Percentiles rank a stretch among this genome's conserved stretches.
These are phyloP conservation scores for Colletotrichum sp. DNA, from an alignment of 2,329 filamentous ascomycete species.

Conservation along the genomic window DNA sequence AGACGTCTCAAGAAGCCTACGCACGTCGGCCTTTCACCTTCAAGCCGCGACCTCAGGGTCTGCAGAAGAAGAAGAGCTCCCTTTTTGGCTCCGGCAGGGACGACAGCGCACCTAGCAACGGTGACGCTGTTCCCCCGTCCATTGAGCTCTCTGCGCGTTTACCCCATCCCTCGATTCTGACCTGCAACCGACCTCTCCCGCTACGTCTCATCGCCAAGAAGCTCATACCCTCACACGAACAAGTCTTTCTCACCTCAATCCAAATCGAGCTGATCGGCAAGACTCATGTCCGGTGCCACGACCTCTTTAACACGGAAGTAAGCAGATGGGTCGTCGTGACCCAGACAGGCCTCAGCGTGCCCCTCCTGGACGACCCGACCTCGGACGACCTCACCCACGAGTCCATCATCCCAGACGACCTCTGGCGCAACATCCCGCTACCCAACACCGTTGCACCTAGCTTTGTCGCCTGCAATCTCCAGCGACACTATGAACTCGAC, in stretches of 20 bases:
- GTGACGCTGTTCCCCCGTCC: constrained; percentile 58
- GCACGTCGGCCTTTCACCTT: constrained; percentile 74
- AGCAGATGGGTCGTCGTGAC: constrained; percentile 79
- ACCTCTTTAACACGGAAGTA: constrained; percentile 71
- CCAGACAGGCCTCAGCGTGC: constrained; percentile 72
- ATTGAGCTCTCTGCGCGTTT: constrained; percentile 80
- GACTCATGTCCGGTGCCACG: constrained; percentile 81
- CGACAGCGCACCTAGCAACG: constrained; percentile 22
- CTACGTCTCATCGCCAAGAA: constrained; percentile 82
- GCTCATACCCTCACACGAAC: constrained; percentile 69
- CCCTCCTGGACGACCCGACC: constrained; percentile 63
- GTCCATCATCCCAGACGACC: constrained; percentile 67
- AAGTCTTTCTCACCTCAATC: constrained; percentile 77
- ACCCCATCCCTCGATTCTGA: constrained; percentile 86
- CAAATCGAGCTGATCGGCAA: constrained; percentile 83
- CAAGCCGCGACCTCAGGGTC: constrained; percentile 39
- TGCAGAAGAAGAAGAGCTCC: constrained; percentile 58
- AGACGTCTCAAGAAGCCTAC: constrained; percentile 78
- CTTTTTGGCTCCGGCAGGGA: constrained; percentile 56
- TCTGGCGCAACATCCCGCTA: constrained; percentile 76
- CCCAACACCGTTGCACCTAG: constrained; percentile 88
- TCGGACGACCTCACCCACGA: constrained; percentile 67
- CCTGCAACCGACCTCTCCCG: constrained; percentile 85
- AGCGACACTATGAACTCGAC: constrained; percentile 82
- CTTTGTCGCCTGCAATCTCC: constrained; percentile 89